A percentile compares a stretch with the other conserved stretches of the same genome.
phyloP scores from a whole-genome alignment of 2,329 filamentous ascomycete species.

The Nemania sp. region DNA sequence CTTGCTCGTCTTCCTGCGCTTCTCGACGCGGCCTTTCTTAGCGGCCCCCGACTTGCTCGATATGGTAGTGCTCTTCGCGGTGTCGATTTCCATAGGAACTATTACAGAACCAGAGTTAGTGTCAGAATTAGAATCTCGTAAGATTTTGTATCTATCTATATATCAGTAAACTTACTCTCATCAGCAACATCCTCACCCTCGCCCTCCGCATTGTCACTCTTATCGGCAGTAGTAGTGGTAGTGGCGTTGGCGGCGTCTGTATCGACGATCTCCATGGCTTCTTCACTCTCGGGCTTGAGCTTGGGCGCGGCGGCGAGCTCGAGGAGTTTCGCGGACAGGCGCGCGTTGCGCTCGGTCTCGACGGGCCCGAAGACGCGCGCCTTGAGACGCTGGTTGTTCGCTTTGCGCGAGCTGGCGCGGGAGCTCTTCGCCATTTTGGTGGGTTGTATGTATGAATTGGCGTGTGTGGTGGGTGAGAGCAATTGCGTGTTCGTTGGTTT shows the following conservation, averaged over 20 bases:
- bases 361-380: constrained; percentile 81
- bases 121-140: constrained; percentile 26
- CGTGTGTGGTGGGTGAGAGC: not conserved
- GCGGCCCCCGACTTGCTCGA: constrained; percentile 41
- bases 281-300: constrained; percentile 51
- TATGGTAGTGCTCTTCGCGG: constrained; percentile 41
- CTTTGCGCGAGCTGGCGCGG: constrained; percentile 77
- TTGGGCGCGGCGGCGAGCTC: constrained; percentile 79
- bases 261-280: constrained; percentile 54
- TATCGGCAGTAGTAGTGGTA: not conserved
- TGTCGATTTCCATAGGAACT: constrained; percentile 62
- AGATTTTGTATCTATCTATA: too few species aligned
- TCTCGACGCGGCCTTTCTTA: constrained; percentile 58
- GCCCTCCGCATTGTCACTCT: constrained; percentile 13
- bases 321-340: constrained; percentile 82
- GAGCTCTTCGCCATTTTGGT: constrained; percentile 80
- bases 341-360: constrained; percentile 76
- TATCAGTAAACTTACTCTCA: constrained; percentile 35
- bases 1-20: constrained; percentile 58
- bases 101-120: not conserved
- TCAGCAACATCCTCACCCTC: constrained; percentile 37
- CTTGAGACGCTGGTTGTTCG: constrained; percentile 81
- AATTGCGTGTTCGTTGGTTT: not conserved
- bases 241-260: constrained; percentile 31
- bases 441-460: not conserved